These are phyloP conservation scores for Diplodia intermedia DNA, from an alignment of 2,329 filamentous ascomycete species.

Conservation along the genomic window DNA sequence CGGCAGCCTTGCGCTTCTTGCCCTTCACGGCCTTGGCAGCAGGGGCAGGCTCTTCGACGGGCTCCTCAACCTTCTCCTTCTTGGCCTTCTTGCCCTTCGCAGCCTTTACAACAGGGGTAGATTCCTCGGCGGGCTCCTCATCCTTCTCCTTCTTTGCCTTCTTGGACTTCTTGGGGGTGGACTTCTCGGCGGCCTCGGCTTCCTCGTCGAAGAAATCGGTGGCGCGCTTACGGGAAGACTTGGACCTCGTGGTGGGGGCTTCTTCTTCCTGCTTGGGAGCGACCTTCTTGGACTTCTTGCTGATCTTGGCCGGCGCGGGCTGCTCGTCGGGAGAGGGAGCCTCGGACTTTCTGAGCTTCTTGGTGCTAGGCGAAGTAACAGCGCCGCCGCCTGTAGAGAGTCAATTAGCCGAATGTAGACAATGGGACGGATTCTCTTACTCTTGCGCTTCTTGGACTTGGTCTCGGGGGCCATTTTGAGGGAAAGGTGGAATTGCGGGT, in stretches of 20 bases:
- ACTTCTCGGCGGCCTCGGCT: conserved; percentile 31
- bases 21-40: conserved; percentile 19
- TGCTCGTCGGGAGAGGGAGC: conserved; percentile 15
- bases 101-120: conserved; percentile 6
- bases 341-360: conserved; percentile 49
- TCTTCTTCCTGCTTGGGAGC: conserved; percentile 37
- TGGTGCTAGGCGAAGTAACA: conserved; percentile 46
- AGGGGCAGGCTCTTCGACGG: conserved; percentile 4
- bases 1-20: conserved; percentile 32
- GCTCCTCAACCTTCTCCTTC: conserved; percentile 2
- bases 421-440: conserved; percentile 41
- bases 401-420: conserved; percentile 34
- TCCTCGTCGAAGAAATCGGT: conserved; percentile 43
- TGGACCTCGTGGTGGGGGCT: conserved; percentile 37
- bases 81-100: conserved; percentile 26
- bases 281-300: conserved; percentile 32
- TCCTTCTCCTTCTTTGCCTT: conserved; percentile 35
- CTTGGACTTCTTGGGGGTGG: conserved; percentile 39
- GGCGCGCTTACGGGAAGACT: conserved; percentile 46
- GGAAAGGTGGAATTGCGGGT: conserved; percentile 34
- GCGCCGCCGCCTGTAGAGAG: conserved; percentile 43
- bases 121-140: conserved; percentile 2
- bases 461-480: conserved; percentile 60
- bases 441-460: conserved; percentile 64
- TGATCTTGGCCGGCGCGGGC: conserved; percentile 26